phyloP scores from a whole-genome alignment of 495 filamentous ascomycete genomes.

The Penicillium psychrofluorescens region DNA sequence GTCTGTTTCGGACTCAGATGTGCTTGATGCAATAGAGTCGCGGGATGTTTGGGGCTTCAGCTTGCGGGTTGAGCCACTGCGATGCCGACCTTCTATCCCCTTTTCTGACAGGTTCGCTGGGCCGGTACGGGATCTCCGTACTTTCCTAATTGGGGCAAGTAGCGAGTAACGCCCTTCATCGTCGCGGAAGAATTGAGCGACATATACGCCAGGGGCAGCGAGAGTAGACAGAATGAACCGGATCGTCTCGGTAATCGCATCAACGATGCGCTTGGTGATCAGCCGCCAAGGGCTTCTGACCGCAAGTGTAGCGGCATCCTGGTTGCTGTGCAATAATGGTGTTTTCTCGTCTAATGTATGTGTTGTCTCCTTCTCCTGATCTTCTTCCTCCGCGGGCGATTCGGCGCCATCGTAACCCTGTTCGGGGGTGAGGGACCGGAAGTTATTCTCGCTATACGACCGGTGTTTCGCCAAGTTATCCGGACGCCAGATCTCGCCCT shows the following conservation, averaged over 20 bases:
- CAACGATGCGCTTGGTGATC: conserved; percentile 38
- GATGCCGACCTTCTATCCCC: conserved; percentile 21
- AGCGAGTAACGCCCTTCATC: conserved; percentile 73
- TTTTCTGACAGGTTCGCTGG: conserved; percentile 20
- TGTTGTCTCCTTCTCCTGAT: conserved; percentile 20
- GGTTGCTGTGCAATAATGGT: conserved; percentile 43
- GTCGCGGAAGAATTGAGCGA: conserved; percentile 74
- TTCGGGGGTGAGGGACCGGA: conserved; percentile 20
- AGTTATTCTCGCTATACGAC: conserved; percentile 40
- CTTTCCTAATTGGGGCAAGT: conserved; percentile 50
- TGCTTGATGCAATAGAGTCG: conserved; percentile 34
- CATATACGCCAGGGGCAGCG: conserved; percentile 68
- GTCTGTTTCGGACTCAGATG: conserved; percentile 45
- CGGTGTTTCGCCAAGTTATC: conserved; percentile 38
- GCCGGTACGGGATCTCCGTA: conserved; percentile 37
- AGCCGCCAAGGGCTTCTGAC: conserved; percentile 43
- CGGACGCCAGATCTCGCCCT: conserved; percentile 46
- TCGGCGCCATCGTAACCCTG: conserved; percentile 27
- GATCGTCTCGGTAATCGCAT: conserved; percentile 57
- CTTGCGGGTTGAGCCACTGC: conserved; percentile 30
- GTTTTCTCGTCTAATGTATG: conserved; percentile 56
- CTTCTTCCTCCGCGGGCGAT: conserved; percentile 22
- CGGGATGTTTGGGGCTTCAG: conserved; percentile 26
- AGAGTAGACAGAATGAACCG: conserved; percentile 72
- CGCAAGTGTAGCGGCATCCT: conserved; percentile 47